Percentiles rank a stretch among this genome's conserved stretches.
Conservation (phyloP, 768 basidiomycete species). For the Coprinellus micaceus region DNA sequence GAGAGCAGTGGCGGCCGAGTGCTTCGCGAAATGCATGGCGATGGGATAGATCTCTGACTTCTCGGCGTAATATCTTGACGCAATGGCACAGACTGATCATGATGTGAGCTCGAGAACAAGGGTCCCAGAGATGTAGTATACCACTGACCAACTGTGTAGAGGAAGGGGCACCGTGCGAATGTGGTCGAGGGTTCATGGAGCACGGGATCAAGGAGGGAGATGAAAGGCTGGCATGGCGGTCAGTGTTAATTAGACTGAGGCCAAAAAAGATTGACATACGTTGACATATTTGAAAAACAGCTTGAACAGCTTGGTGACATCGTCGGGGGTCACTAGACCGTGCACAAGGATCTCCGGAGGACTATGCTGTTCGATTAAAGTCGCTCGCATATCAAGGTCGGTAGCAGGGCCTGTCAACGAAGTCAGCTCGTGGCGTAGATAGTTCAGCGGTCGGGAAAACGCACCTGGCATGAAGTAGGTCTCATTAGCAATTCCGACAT, state of each 20-base stretch:
- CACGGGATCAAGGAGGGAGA: slow-evolving; percentile 76
- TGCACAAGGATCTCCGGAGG: slow-evolving; percentile 82
- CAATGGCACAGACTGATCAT: slow-evolving; percentile 72
- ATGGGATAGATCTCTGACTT: slow-evolving; percentile 84
- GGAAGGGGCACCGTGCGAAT: slow-evolving; percentile 82
- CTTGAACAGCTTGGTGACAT: slow-evolving; percentile 80
- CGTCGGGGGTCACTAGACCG: slow-evolving; percentile 70
- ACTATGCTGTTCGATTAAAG: slow-evolving; percentile 71
- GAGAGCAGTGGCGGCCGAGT: slow-evolving; percentile 74
- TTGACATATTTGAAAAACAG: slow-evolving; percentile 77
- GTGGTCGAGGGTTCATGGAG: slow-evolving; percentile 78
- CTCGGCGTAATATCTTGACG: slow-evolving; percentile 74
- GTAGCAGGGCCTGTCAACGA: slow-evolving; percentile 59
- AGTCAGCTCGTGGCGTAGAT: too few relatives aligned
- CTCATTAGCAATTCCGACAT: slow-evolving; percentile 77
- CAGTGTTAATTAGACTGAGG: neutral
- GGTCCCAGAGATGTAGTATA: neutral
- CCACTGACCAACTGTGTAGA: slow-evolving; percentile 79
- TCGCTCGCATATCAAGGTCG: slow-evolving; percentile 64
- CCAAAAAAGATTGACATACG: slow-evolving; percentile 35
- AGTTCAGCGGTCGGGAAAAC: too few relatives aligned
- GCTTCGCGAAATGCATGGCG: slow-evolving; percentile 86
- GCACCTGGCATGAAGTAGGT: slow-evolving; percentile 76
- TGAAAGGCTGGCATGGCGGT: slow-evolving; percentile 43
- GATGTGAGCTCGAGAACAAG: neutral